Evolutionary conservation across 176 grass and related monocot species (phyloP).

Genomic region (Eleusine coracana): DNA sequence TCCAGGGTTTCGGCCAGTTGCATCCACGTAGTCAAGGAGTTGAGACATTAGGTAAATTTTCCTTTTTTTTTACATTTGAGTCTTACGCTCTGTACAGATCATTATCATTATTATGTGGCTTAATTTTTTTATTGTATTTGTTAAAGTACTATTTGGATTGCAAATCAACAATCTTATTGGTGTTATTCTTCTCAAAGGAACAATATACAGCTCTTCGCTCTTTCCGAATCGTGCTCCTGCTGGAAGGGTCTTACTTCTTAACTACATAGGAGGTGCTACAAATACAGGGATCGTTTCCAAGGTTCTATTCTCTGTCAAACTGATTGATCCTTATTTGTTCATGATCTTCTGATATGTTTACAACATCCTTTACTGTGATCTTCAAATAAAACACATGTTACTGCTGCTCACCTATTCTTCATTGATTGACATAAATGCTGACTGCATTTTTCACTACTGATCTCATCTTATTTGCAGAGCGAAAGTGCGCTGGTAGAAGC

Average conservation of each 20-base stretch:
- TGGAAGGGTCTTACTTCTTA: slow-evolving; percentile 88
- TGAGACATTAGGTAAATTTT: slow-evolving; percentile 92
- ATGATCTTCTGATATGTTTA: background rate
- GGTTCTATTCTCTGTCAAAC: slow-evolving; percentile 47
- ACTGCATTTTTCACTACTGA: slow-evolving; percentile 7
- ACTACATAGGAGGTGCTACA: slow-evolving; percentile 91
- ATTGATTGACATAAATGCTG: background rate
- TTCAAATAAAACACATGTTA: background rate
- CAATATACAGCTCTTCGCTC: slow-evolving; percentile 92
- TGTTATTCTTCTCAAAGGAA: slow-evolving; percentile 58
- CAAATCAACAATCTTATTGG: background rate
- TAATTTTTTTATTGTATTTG: slow-evolving; percentile 13
- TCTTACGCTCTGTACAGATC: slow-evolving; percentile 11
- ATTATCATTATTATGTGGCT: background rate
- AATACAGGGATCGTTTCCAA: slow-evolving; percentile 89
- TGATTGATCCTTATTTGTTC: slow-evolving; percentile 16
- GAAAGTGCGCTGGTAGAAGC: slow-evolving; percentile 83
- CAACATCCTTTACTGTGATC: background rate
- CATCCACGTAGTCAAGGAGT: slow-evolving; percentile 93
- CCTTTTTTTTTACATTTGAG: slow-evolving; percentile 45
- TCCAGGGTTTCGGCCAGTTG: slow-evolving; percentile 93
- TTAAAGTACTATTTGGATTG: background rate
- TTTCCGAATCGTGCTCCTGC: slow-evolving; percentile 89
- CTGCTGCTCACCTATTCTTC: background rate
- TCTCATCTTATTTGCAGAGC: slow-evolving; percentile 47